Evolutionary conservation across 768 basidiomycete genomes (phyloP).

Genomic region (Daedaleopsis sinensis): DNA sequence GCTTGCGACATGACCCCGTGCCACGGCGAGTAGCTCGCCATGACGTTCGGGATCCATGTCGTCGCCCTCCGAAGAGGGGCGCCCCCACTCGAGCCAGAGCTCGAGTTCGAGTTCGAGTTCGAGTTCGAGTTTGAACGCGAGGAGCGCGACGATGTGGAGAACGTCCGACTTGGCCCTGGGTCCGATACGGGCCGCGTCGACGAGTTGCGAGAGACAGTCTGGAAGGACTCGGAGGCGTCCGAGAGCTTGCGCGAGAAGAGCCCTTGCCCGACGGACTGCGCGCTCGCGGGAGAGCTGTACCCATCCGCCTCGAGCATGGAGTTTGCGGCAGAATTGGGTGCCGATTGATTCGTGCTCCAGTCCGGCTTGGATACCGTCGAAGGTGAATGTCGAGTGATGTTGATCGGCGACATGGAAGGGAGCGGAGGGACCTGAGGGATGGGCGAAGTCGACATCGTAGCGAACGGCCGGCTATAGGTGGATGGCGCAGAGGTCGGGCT

Average conservation of each 20-base stretch:
- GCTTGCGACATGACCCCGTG: conserved; percentile 6
- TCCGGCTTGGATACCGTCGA: background rate
- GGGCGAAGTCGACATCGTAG: conserved; percentile 7
- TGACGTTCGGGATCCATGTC: conserved; percentile 17
- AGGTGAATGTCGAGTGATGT: background rate
- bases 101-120: background rate
- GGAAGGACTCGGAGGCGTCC: background rate
- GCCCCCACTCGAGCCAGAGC: background rate
- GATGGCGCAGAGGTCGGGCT: conserved; percentile 7
- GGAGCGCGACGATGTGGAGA: background rate
- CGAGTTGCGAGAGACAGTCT: conserved; percentile 13
- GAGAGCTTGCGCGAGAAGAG: conserved; percentile 18
- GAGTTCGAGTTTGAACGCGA: background rate
- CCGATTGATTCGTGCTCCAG: background rate
- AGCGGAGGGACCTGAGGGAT: conserved; percentile 3
- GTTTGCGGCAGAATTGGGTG: background rate
- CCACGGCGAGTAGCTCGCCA: conserved; percentile 20
- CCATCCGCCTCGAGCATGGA: background rate
- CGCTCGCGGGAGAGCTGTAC: conserved; percentile 6
- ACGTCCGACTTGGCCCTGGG: background rate
- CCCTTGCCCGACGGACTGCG: conserved; percentile 2
- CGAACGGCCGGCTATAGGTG: conserved; percentile 16
- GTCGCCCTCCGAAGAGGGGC: conserved; percentile 1
- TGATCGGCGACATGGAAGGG: background rate
- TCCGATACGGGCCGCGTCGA: conserved; percentile 11